Conservation (phyloP, 192 early-diverging fungal genomes). For the Gonapodya prolifera region DNA sequence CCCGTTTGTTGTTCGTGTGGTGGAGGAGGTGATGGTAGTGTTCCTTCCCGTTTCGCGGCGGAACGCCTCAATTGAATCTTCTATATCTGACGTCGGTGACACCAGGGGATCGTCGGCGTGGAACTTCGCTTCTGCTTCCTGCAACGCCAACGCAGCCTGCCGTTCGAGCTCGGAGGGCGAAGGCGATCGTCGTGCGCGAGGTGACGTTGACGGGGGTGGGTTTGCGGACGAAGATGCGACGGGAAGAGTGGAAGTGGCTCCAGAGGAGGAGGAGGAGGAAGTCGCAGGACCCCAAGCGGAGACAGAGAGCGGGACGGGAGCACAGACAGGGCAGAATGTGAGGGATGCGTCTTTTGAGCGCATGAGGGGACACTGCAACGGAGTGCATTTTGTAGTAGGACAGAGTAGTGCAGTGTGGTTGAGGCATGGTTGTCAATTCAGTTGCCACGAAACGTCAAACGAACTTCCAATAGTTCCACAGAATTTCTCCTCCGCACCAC, state of each 20-base stretch:
- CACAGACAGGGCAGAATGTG: neutral
- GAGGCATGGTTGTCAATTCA: too few species aligned
- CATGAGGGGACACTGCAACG: neutral
- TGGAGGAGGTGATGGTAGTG: too few species aligned
- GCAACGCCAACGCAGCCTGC: neutral
- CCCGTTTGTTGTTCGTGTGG: neutral
- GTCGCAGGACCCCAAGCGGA: neutral
- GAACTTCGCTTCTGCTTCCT: neutral
- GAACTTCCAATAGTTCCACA: too few species aligned
- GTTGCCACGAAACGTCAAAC: too few species aligned
- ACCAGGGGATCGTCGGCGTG: neutral
- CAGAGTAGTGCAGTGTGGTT: too few species aligned
- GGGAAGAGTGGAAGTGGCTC: neutral
- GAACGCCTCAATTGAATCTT: neutral
- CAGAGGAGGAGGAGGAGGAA: neutral
- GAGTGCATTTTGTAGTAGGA: too few species aligned
- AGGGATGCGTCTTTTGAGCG: neutral
- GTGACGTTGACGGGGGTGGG: neutral
- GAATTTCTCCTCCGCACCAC: too few species aligned
- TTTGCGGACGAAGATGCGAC: neutral
- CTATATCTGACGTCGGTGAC: too few species aligned
- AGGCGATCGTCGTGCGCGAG: too few species aligned
- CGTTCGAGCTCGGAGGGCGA: neutral
- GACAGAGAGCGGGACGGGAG: neutral
- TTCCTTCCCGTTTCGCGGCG: neutral